Percentiles rank a stretch among this genome's conserved stretches.
Conservation (phyloP, 2,329 filamentous ascomycete genomes). For the Atkinsonella hypoxylon region DNA sequence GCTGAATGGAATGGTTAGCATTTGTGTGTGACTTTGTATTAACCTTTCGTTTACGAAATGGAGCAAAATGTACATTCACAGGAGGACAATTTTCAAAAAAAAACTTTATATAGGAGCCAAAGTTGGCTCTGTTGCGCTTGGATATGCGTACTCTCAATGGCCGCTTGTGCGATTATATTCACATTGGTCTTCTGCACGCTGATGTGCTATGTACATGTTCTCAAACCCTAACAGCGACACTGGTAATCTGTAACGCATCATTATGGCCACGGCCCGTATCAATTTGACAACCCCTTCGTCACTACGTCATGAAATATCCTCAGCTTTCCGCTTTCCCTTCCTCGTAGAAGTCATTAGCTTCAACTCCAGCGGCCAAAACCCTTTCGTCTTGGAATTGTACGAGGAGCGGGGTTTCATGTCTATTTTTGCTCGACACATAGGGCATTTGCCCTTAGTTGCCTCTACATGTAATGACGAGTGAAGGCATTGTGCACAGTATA, state of each 20-base stretch:
- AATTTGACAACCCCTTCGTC: not conserved
- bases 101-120: no score
- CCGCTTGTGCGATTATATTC: not conserved
- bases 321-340: slow-evolving; percentile 33
- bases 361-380: slow-evolving; percentile 46
- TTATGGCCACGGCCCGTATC: no score
- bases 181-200: not conserved
- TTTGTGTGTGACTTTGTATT: not conserved
- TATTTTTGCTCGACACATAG: slow-evolving; percentile 51
- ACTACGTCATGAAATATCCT: slow-evolving; percentile 14
- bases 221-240: not conserved
- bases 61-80: not conserved
- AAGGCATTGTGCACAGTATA: slow-evolving; percentile 52
- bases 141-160: not conserved
- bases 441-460: slow-evolving; percentile 43
- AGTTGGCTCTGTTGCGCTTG: no score
- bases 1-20: not conserved
- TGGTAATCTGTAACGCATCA: no score
- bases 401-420: slow-evolving; percentile 31
- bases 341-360: slow-evolving; percentile 48
- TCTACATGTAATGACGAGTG: slow-evolving; percentile 48
- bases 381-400: slow-evolving; percentile 35
- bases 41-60: not conserved
- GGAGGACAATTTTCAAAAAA: not conserved
- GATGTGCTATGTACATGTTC: not conserved